phyloP scores from a whole-genome alignment of 1,284 basidiomycete genomes.

The Cutaneotrichosporon cyanovorans region DNA sequence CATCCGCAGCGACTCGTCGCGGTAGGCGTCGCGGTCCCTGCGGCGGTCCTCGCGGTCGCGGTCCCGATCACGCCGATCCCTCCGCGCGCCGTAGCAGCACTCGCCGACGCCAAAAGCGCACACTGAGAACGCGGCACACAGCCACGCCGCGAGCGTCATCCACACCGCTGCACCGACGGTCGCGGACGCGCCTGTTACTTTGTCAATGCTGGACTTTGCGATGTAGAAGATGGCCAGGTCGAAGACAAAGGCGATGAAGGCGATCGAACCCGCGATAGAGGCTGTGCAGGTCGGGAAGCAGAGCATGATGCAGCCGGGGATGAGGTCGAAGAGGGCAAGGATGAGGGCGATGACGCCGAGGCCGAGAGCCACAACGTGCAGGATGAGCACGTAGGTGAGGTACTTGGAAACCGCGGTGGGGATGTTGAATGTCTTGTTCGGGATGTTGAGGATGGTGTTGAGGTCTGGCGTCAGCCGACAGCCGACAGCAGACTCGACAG shows the following conservation, averaged over 20 bases:
- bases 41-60: slow-evolving; percentile 26
- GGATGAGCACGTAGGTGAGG: slow-evolving; percentile 77
- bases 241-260: slow-evolving; percentile 74
- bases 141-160: slow-evolving; percentile 76
- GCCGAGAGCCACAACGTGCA: slow-evolving; percentile 74
- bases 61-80: slow-evolving; percentile 11
- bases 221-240: slow-evolving; percentile 79
- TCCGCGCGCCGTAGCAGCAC: slow-evolving; percentile 74
- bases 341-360: slow-evolving; percentile 63
- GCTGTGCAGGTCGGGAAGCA: slow-evolving; percentile 77
- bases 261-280: slow-evolving; percentile 60
- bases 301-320: slow-evolving; percentile 73
- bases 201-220: slow-evolving; percentile 66
- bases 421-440: slow-evolving; percentile 53
- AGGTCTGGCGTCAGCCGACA: slow-evolving; percentile 54
- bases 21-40: slow-evolving; percentile 23
- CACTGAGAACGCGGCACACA: slow-evolving; percentile 72
- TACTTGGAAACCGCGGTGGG: slow-evolving; percentile 65
- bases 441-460: slow-evolving; percentile 65
- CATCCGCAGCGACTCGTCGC: slow-evolving; percentile 25
- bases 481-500: no score
- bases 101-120: slow-evolving; percentile 74
- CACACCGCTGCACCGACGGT: slow-evolving; percentile 70
- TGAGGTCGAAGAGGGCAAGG: slow-evolving; percentile 73
- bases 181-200: slow-evolving; percentile 60